Evolutionary conservation across 371 early-diverging fungal genomes (phyloP), one percentile per base, ranked within the genome.

Genomic region (Apophysomyces ossiformis): DNA sequence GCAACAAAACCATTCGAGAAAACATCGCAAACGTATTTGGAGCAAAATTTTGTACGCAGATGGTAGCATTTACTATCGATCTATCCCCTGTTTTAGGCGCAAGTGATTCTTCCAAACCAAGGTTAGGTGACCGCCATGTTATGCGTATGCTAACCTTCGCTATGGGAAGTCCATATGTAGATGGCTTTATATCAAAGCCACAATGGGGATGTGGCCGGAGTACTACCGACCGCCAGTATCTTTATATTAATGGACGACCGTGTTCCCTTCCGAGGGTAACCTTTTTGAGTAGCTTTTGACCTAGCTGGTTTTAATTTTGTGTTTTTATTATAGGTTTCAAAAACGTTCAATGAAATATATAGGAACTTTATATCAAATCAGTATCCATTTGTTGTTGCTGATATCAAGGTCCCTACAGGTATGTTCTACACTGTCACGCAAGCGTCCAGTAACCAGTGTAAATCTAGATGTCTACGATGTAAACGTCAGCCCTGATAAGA

Each of bases 401-500:
- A 92, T 62, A 65, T 98, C 4, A 65, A 73, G 11, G 64, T 96
- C 57, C 78, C 85, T 1, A 81, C 90, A 7, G 76, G 86, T 72
- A 73, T 70, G 43, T 60, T 11, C 7, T 11, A 36, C 36, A 16
- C n/a, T n/a, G 8, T 32, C 41, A 32, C 35, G 64, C 35, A 50
- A 57, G 38, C 43, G 47, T 16, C 70, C 59, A 37, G n/a, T 59
- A 12, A 15, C 5, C 18, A 35, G 37, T 45, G 13, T 18, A 12
- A 12, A 6, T 13, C 13, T 67, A 73, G 82, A 75, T 60, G 66
- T 68, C 12, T 85, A 83, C 72, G 99, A 98, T 80, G 94, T 96
- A 18, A 98, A 98, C 66, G 88, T 98, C 35, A 95, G 94, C 15
- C 99, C 99, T 5, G 95, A 98, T 72, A 98, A 98, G 71, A 86